Conservation (phyloP, 495 filamentous ascomycete genomes). For the Jackrogersella minutella region DNA sequence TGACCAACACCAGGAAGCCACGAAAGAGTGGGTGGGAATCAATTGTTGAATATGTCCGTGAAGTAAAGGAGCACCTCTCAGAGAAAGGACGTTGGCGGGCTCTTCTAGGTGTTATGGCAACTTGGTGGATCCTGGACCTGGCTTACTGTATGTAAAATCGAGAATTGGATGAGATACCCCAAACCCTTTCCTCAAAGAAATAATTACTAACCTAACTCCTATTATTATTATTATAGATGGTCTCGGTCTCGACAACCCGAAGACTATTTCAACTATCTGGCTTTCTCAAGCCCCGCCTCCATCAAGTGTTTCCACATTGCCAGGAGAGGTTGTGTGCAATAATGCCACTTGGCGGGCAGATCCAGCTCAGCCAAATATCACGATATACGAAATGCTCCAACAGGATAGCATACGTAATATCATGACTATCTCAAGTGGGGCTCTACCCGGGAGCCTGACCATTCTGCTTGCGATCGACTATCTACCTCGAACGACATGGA, state of each 20-base stretch:
- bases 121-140: slow-evolving; percentile 66
- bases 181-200: too few species aligned
- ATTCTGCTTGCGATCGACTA: slow-evolving; percentile 50
- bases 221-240: slow-evolving; percentile 57
- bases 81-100: slow-evolving; percentile 45
- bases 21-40: slow-evolving; percentile 12
- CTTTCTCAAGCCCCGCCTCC: slow-evolving; percentile 27
- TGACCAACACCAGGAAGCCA: slow-evolving; percentile 27
- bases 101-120: slow-evolving; percentile 68
- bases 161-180: too few species aligned
- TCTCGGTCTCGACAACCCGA: slow-evolving; percentile 72
- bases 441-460: slow-evolving; percentile 49
- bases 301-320: slow-evolving; percentile 47
- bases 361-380: slow-evolving; percentile 35
- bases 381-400: slow-evolving; percentile 46
- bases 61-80: slow-evolving; percentile 52
- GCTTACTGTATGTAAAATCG: slow-evolving; percentile 60
- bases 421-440: slow-evolving; percentile 49
- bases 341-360: slow-evolving; percentile 53
- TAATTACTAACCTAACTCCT: neutral
- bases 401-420: slow-evolving; percentile 47
- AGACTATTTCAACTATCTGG: slow-evolving; percentile 45
- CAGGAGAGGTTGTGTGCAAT: slow-evolving; percentile 27
- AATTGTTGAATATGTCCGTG: slow-evolving; percentile 19
- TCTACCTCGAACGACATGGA: slow-evolving; percentile 48